These are phyloP conservation scores for Silene conica DNA, from an alignment of 148 eudicot species.

Conservation along the genomic window DNA sequence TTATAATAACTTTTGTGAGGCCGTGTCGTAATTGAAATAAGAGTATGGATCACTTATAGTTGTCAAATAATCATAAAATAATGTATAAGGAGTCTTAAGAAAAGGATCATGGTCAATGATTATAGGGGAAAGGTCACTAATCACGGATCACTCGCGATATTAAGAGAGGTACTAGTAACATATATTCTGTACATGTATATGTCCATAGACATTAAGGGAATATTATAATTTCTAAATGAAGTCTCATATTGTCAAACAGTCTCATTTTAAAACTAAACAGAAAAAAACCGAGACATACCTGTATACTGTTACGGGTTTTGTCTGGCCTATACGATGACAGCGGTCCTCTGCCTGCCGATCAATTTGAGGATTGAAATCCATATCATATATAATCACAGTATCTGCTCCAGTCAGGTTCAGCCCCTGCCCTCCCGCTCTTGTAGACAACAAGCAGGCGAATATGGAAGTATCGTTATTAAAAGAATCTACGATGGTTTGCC, in stretches of 20 bases:
- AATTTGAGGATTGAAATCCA: constrained; percentile 99
- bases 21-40: too few species aligned
- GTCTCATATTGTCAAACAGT: background rate
- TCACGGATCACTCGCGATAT: background rate
- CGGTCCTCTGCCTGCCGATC: constrained; percentile 98
- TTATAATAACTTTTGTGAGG: too few species aligned
- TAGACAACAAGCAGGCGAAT: constrained; percentile 93
- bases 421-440: constrained; percentile 99
- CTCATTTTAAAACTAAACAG: background rate
- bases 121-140: too few species aligned
- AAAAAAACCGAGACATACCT: constrained; percentile 34
- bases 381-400: constrained; percentile 92
- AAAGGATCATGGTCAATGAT: too few species aligned
- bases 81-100: too few species aligned
- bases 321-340: constrained; percentile 96
- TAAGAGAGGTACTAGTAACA: too few species aligned
- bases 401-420: constrained; percentile 93
- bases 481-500: constrained; percentile 84
- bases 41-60: too few species aligned
- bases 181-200: too few species aligned
- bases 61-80: too few species aligned
- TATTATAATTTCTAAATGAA: background rate
- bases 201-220: too few species aligned
- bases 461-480: constrained; percentile 76
- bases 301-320: constrained; percentile 80